Percentiles rank a stretch among this genome's conserved stretches.
Conservation (phyloP, 2,329 filamentous ascomycete genomes). For the Aspergillus flavus region DNA sequence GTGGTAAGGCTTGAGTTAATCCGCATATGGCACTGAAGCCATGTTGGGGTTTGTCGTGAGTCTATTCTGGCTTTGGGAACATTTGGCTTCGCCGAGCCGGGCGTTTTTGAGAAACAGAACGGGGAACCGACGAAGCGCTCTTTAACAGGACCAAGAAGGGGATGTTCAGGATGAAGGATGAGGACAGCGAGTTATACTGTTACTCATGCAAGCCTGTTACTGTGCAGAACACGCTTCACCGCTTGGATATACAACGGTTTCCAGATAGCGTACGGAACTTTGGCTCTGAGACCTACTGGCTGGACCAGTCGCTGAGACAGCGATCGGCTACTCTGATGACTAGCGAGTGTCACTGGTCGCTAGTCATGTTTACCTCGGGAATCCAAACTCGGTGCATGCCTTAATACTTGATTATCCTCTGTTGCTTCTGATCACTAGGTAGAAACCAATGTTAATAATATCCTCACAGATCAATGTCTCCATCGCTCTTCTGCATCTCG, state of each 20-base stretch:
- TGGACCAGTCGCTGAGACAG: neutral
- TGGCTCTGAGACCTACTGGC: neutral
- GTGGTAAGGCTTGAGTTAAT: constrained; percentile 37
- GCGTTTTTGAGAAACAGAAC: neutral
- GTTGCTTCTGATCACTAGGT: neutral
- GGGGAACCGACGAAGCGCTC: neutral
- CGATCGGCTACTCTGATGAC: neutral
- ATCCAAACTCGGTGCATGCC: neutral
- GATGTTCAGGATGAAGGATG: neutral
- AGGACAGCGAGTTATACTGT: neutral
- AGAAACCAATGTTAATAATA: neutral
- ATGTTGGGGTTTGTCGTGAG: neutral
- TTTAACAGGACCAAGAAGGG: neutral
- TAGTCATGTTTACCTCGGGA: neutral
- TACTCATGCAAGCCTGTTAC: neutral
- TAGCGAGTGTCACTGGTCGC: neutral
- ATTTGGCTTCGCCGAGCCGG: neutral
- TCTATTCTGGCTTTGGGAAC: neutral
- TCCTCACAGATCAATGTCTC: neutral
- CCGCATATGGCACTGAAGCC: neutral
- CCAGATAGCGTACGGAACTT: neutral
- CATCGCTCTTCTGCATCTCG: neutral
- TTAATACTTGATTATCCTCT: neutral
- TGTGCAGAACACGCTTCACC: neutral
- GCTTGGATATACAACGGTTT: neutral